These are phyloP conservation scores for Ettlia oleoabundans DNA, from an alignment of 139 green algal genomes.

Conservation along the genomic window DNA sequence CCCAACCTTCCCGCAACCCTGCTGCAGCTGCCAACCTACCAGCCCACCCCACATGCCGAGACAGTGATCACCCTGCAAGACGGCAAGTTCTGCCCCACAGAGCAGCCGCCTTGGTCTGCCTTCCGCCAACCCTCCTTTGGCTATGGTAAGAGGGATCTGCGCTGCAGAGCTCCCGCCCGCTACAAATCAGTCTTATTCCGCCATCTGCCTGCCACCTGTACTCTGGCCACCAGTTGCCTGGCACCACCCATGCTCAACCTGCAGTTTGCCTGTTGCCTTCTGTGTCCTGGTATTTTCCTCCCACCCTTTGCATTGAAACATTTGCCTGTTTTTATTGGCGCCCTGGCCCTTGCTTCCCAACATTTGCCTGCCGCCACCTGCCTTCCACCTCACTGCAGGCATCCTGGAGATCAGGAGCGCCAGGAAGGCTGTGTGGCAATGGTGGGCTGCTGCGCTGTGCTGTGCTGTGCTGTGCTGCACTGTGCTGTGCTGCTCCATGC, in stretches of 20 bases:
- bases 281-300: too few relatives aligned
- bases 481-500: too few relatives aligned
- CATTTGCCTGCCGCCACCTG: neutral
- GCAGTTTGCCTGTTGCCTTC: too few relatives aligned
- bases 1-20: too few relatives aligned
- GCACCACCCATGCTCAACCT: too few relatives aligned
- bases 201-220: too few relatives aligned
- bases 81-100: neutral
- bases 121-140: slow-evolving; percentile 43
- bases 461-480: too few relatives aligned
- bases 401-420: neutral
- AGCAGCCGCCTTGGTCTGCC: slow-evolving; percentile 24
- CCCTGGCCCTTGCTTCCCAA: neutral
- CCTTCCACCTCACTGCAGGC: neutral
- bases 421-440: neutral
- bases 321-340: neutral
- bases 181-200: neutral
- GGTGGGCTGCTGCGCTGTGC: neutral
- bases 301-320: too few relatives aligned
- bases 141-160: neutral
- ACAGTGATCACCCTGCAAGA: neutral
- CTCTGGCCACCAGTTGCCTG: too few relatives aligned
- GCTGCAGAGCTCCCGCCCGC: neutral
- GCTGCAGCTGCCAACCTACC: neutral
- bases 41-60: neutral